phyloP scores from a whole-genome alignment of 495 filamentous ascomycete genomes.

The Penicillium desertorum region DNA sequence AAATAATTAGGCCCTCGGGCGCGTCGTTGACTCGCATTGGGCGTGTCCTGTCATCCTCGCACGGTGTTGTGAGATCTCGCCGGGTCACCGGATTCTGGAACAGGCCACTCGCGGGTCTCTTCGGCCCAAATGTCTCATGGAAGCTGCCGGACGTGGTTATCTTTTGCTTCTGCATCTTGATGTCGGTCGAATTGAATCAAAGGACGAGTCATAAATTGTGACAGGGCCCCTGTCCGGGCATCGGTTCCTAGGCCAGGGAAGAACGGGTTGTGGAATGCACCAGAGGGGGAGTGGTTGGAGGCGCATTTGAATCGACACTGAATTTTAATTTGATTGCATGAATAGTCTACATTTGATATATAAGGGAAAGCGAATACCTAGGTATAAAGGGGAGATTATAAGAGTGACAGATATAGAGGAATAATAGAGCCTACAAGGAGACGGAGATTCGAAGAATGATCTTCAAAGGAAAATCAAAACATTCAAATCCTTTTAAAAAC shows the following conservation, averaged over 20 bases:
- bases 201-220: conserved; percentile 24
- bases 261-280: conserved; percentile 31
- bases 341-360: background rate
- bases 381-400: background rate
- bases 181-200: conserved; percentile 26
- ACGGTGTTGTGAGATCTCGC: conserved; percentile 33
- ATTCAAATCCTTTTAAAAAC: background rate
- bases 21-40: conserved; percentile 20
- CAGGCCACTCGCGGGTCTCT: conserved; percentile 30
- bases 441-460: background rate
- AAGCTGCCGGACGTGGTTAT: conserved; percentile 29
- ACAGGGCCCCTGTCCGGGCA: conserved; percentile 23
- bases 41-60: conserved; percentile 29
- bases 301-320: conserved; percentile 10
- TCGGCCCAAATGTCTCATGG: conserved; percentile 34
- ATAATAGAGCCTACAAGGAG: background rate
- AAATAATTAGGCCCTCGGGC: conserved; percentile 16
- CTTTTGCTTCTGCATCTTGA: conserved; percentile 27
- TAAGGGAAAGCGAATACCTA: background rate
- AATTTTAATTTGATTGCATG: conserved; percentile 1
- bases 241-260: conserved; percentile 26
- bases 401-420: background rate
- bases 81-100: conserved; percentile 38
- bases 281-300: conserved; percentile 25
- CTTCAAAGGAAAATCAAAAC: background rate